Conservation (phyloP, 192 early-diverging fungal species). For the Martensiomyces pterosporus region DNA sequence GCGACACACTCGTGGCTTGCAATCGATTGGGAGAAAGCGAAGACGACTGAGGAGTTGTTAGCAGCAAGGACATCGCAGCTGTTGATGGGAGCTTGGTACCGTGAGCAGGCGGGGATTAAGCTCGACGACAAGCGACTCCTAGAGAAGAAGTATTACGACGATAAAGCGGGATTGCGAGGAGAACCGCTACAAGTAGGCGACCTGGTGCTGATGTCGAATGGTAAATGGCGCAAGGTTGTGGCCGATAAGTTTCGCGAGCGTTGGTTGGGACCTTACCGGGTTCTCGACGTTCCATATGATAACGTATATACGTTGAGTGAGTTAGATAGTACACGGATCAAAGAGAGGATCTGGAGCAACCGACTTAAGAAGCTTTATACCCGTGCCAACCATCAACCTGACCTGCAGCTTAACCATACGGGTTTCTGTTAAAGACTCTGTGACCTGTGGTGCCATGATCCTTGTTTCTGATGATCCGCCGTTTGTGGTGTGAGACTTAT, state of each 20-base stretch:
- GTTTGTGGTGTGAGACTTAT: no score
- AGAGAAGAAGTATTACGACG: slow-evolving; percentile 4
- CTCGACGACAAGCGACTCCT: background rate
- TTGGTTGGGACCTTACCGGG: slow-evolving; percentile 4
- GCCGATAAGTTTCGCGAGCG: slow-evolving; percentile 3
- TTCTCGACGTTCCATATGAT: background rate
- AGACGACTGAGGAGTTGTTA: slow-evolving; percentile 1
- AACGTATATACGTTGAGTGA: background rate
- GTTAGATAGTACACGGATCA: background rate
- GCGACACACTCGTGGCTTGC: background rate
- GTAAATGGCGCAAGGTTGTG: background rate
- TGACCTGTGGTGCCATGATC: no score
- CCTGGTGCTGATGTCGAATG: slow-evolving; percentile 1
- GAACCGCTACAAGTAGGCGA: background rate
- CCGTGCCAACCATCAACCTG: background rate
- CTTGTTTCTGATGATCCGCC: no score
- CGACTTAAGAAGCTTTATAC: background rate
- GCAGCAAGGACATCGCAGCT: background rate
- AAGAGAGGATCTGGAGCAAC: background rate
- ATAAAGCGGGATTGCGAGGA: background rate
- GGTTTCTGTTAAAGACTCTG: no score
- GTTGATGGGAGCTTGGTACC: background rate
- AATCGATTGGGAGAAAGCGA: background rate
- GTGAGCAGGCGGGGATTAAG: slow-evolving; percentile 1
- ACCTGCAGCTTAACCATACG: no score